Conservation (phyloP, 2,329 filamentous ascomycete species). For the Xylariaceae sp. region DNA sequence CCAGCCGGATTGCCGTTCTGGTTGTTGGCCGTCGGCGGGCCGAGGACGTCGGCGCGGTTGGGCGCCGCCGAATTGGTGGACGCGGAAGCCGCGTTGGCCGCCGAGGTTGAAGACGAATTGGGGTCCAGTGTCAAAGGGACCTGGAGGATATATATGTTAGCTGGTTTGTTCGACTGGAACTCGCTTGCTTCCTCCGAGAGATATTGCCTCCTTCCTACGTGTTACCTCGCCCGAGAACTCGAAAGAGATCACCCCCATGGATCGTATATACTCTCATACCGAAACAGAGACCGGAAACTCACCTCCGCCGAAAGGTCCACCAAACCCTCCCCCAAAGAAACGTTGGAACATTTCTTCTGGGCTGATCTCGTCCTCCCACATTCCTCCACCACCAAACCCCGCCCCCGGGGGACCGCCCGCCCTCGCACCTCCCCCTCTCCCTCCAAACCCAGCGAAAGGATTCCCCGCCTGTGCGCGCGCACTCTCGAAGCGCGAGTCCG, state of each 20-base stretch:
- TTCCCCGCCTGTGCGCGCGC: conserved; percentile 48
- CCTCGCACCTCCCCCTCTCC: conserved; percentile 20
- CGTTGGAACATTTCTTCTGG: conserved; percentile 96
- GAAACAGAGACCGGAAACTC: too few relatives aligned
- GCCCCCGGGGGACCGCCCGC: conserved; percentile 34
- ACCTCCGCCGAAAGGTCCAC: conserved; percentile 67
- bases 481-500: conserved; percentile 77
- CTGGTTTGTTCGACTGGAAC: not conserved
- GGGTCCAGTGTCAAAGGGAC: conserved; percentile 68
- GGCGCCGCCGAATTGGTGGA: conserved; percentile 90
- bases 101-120: conserved; percentile 95
- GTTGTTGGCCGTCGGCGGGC: conserved; percentile 50
- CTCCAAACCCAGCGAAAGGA: conserved; percentile 35
- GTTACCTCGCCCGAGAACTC: too few relatives aligned
- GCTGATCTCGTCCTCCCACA: conserved; percentile 81
- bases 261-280: too few relatives aligned
- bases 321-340: conserved; percentile 79
- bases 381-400: conserved; percentile 52
- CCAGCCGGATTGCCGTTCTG: conserved; percentile 46
- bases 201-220: too few relatives aligned
- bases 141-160: conserved; percentile 6
- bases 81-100: conserved; percentile 83
- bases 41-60: conserved; percentile 72
- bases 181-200: too few relatives aligned
- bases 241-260: too few relatives aligned